Evolutionary conservation across 495 filamentous ascomycete genomes (phyloP), one percentile per base, ranked within the genome.

Genomic region (Trichoderma gamsii): DNA sequence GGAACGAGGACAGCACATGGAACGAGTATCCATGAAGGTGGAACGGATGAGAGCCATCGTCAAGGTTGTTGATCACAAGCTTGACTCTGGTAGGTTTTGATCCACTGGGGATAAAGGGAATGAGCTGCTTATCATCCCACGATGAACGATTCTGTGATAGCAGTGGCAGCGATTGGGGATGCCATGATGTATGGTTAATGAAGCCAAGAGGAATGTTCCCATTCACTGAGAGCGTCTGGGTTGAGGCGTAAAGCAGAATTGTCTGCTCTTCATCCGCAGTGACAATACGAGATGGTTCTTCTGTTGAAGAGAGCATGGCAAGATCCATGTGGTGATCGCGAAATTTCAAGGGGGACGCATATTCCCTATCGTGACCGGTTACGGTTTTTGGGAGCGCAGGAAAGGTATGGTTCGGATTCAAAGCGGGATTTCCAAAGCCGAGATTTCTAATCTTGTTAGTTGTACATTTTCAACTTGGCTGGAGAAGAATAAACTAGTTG

Each of bases 111-210:
- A 61, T 32, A 6, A 61, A 61, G 25, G 56, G 56, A 11, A 91
- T 0, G 85, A 83, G 70, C 66, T 82, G 81, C 12, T 61, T 27
- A 4, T 61, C 56, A 9, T 61, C 80, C 81, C 82, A 84, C 52
- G 75, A 11, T 0, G 68, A 68, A 8, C 77, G 71, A 3, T 75
- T 70, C 12, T 83, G 73, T 11, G 66, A 67, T 2, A 71, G 67
- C 7, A 83, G 67, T 21, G 79, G 77, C 1, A 67, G 43, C 0
- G 71, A 67, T 69, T 82, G 81, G 1, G 77, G 76, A 21, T 67
- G 69, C 82, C 82, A 84, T 35, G 75, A 76, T 1, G 80, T 84
- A 41, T 77, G 78, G 64, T 84, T 84, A 72, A 84, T 80, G 68
- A 78, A 82, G 4, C 80, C 81, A 18, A 74, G 73, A 0, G 82